Conservation (phyloP, 129 eudicot genomes). For the Escallonia herrerae region DNA sequence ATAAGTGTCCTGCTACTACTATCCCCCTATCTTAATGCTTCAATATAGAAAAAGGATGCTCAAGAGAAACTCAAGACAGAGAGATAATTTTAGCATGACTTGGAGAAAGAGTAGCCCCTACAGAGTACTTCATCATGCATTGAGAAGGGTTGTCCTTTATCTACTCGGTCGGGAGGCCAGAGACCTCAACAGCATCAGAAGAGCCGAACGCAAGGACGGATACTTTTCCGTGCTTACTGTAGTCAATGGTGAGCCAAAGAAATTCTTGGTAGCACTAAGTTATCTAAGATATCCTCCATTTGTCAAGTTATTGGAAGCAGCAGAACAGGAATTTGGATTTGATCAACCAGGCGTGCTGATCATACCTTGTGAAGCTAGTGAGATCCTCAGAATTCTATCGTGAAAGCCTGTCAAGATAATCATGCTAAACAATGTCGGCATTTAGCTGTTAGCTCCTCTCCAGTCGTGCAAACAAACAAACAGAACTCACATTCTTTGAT, state of each 20-base stretch:
- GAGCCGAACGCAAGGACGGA: slow-evolving; percentile 4
- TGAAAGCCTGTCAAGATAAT: neutral
- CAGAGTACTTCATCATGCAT: neutral
- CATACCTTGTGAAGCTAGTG: slow-evolving; percentile 24
- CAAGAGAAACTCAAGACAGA: neutral
- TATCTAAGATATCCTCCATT: slow-evolving; percentile 19
- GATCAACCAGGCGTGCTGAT: slow-evolving; percentile 18
- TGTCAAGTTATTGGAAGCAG: slow-evolving; percentile 17
- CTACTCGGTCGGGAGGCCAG: neutral
- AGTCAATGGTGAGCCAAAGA: slow-evolving; percentile 10
- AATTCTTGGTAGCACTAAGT: slow-evolving; percentile 12
- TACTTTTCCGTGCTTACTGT: slow-evolving; percentile 10
- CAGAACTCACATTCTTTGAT: no score
- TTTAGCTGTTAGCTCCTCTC: no score
- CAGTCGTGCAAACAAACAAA: no score
- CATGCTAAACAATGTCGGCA: no score
- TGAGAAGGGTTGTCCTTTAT: neutral
- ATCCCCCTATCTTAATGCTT: neutral
- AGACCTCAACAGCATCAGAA: neutral
- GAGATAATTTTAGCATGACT: neutral
- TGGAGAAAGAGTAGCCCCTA: slow-evolving; percentile 1
- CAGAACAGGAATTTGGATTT: slow-evolving; percentile 28
- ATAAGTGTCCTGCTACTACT: no score
- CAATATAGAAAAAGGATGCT: neutral
- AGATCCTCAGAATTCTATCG: slow-evolving; percentile 15